Conservation (phyloP, 1,284 basidiomycete genomes). For the Coriolopsis trogii region DNA sequence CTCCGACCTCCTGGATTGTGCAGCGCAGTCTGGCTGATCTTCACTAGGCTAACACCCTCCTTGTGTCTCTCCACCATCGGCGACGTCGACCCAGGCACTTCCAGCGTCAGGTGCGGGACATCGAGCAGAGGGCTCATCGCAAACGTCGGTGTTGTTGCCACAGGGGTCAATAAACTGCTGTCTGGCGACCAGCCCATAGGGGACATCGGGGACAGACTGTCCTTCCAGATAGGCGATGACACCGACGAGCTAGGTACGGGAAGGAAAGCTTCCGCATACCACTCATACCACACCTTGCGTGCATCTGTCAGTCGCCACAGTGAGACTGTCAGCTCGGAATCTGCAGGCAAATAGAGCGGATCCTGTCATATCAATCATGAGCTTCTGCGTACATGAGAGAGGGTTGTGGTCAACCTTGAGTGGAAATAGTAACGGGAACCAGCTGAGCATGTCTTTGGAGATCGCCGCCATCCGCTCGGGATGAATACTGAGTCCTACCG, state of each 20-base stretch:
- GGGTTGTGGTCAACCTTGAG: slow-evolving; percentile 59
- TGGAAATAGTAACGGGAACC: slow-evolving; percentile 99
- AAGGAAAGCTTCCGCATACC: slow-evolving; percentile 93
- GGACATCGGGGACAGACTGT: slow-evolving; percentile 21
- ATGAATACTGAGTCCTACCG: slow-evolving; percentile 92
- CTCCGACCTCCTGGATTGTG: slow-evolving; percentile 91
- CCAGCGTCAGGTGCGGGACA: slow-evolving; percentile 20
- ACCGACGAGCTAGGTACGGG: slow-evolving; percentile 46
- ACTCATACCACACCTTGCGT: slow-evolving; percentile 97
- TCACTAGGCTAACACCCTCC: slow-evolving; percentile 53
- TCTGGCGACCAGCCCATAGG: slow-evolving; percentile 20
- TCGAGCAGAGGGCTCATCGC: slow-evolving; percentile 62
- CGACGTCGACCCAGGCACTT: slow-evolving; percentile 7
- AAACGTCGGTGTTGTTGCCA: slow-evolving; percentile 47
- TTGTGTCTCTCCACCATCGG: slow-evolving; percentile 29
- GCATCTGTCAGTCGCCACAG: slow-evolving; percentile 93
- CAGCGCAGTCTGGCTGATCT: slow-evolving; percentile 90
- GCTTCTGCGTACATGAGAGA: background rate
- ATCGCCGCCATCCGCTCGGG: slow-evolving; percentile 84
- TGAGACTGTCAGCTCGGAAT: slow-evolving; percentile 90
- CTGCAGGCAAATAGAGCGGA: slow-evolving; percentile 90
- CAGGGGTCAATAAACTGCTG: slow-evolving; percentile 31
- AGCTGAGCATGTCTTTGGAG: slow-evolving; percentile 96
- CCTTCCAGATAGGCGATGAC: slow-evolving; percentile 23
- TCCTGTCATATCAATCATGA: slow-evolving; percentile 54